Evolutionary conservation across 2,329 filamentous ascomycete species (phyloP).

Genomic region (Capronia americana): DNA sequence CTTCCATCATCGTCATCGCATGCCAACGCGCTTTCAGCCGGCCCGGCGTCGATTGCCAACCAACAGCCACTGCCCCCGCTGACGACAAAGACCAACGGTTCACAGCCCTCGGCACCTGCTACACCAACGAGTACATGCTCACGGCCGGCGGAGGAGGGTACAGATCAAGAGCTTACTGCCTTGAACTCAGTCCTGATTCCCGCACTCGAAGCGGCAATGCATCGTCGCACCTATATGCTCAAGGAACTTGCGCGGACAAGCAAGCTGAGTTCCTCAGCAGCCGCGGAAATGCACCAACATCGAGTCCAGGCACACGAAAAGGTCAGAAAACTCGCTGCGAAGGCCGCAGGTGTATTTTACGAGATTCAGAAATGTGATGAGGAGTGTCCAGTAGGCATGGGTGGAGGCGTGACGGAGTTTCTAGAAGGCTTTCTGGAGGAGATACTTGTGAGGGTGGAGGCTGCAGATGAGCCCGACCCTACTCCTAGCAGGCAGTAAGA

Average conservation of each 20-base stretch:
- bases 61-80: slow-evolving; percentile 34
- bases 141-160: slow-evolving; percentile 45
- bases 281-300: slow-evolving; percentile 61
- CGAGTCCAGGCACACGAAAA: slow-evolving; percentile 82
- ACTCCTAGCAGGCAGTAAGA: slow-evolving; percentile 29
- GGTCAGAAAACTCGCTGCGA: slow-evolving; percentile 79
- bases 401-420: slow-evolving; percentile 84
- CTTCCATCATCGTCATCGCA: slow-evolving; percentile 42
- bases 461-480: slow-evolving; percentile 68
- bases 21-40: slow-evolving; percentile 30
- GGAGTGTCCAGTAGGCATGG: slow-evolving; percentile 89
- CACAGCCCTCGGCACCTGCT: slow-evolving; percentile 39
- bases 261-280: slow-evolving; percentile 43
- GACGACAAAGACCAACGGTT: slow-evolving; percentile 25
- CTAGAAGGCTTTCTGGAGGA: slow-evolving; percentile 93
- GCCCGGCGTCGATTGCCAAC: slow-evolving; percentile 25
- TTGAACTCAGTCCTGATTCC: slow-evolving; percentile 91
- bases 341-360: slow-evolving; percentile 80
- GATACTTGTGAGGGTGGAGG: slow-evolving; percentile 88
- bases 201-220: slow-evolving; percentile 87
- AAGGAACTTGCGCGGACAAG: slow-evolving; percentile 48
- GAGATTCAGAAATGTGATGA: slow-evolving; percentile 91
- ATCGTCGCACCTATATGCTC: slow-evolving; percentile 70
- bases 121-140: slow-evolving; percentile 35
- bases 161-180: slow-evolving; percentile 79